A percentile compares a stretch with the other conserved stretches of the same genome.
These are phyloP conservation scores for Lasiodiplodia citricola DNA, from an alignment of 2,329 filamentous ascomycete genomes.

Conservation along the genomic window DNA sequence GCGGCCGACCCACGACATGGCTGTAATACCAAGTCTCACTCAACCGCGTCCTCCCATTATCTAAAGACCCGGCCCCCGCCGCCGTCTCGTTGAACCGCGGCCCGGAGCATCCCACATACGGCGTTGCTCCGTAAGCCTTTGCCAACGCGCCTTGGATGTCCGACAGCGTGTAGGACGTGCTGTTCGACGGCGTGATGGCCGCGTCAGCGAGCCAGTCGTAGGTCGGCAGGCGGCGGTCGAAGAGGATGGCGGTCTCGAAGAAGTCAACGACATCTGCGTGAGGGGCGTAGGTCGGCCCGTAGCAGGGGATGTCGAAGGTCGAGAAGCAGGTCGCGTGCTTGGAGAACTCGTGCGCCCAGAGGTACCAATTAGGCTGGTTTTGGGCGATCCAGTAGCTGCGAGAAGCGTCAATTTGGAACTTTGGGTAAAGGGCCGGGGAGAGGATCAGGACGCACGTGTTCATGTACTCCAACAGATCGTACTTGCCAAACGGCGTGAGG, in stretches of 20 bases:
- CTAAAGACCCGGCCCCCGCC: slow-evolving; percentile 59
- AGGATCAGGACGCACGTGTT: slow-evolving; percentile 48
- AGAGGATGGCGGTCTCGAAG: slow-evolving; percentile 65
- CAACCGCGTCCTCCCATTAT: slow-evolving; percentile 63
- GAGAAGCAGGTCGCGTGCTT: slow-evolving; percentile 73
- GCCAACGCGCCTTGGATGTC: slow-evolving; percentile 59
- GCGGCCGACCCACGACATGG: slow-evolving; percentile 63
- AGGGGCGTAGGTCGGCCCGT: slow-evolving; percentile 61
- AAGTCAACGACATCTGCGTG: slow-evolving; percentile 68
- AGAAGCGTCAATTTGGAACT: not conserved
- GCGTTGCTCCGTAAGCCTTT: slow-evolving; percentile 58
- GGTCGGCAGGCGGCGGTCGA: slow-evolving; percentile 64
- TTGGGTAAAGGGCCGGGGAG: slow-evolving; percentile 32
- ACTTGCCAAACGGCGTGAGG: slow-evolving; percentile 62
- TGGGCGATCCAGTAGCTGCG: slow-evolving; percentile 63
- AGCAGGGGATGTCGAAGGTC: slow-evolving; percentile 69
- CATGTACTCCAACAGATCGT: slow-evolving; percentile 69
- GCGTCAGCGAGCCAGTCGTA: slow-evolving; percentile 63
- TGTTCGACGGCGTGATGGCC: slow-evolving; percentile 64
- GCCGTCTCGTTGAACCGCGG: slow-evolving; percentile 65
- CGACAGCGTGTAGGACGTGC: slow-evolving; percentile 60
- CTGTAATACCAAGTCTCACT: slow-evolving; percentile 72
- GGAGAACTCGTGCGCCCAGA: slow-evolving; percentile 72
- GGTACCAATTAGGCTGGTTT: slow-evolving; percentile 59
- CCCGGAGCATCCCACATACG: slow-evolving; percentile 66